These are phyloP conservation scores for Phytophthora cryptogea DNA, from an alignment of 352 stramenopile species.

Conservation along the genomic window DNA sequence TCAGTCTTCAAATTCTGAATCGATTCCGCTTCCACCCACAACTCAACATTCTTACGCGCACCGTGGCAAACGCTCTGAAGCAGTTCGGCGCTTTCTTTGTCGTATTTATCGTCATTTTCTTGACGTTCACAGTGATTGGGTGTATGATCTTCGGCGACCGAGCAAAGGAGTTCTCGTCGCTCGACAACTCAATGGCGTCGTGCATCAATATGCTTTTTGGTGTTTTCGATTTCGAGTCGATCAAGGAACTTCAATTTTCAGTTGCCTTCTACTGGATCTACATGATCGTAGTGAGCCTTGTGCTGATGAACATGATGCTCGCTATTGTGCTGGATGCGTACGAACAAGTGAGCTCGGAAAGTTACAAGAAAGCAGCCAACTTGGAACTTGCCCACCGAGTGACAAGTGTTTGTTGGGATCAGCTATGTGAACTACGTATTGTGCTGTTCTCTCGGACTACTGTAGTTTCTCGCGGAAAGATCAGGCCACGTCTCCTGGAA, in stretches of 20 bases:
- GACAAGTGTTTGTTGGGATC: conserved; percentile 24
- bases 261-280: conserved; percentile 71
- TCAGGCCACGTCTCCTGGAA: conserved; percentile 27
- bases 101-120: conserved; percentile 60
- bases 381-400: conserved; percentile 25
- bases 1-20: conserved; percentile 47
- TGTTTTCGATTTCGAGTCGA: conserved; percentile 55
- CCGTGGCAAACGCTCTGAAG: conserved; percentile 47
- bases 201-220: conserved; percentile 76
- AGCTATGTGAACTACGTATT: conserved; percentile 15
- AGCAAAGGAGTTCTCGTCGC: conserved; percentile 49
- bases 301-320: conserved; percentile 81
- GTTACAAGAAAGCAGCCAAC: conserved; percentile 32
- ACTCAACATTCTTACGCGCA: conserved; percentile 60
- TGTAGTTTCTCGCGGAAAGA: conserved; percentile 20
- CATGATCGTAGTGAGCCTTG: conserved; percentile 63
- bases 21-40: conserved; percentile 60
- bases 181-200: conserved; percentile 47
- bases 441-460: not conserved
- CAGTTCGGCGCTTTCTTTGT: conserved; percentile 60
- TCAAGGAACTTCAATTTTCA: conserved; percentile 40
- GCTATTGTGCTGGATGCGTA: conserved; percentile 74
- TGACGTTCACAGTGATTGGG: conserved; percentile 54
- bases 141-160: conserved; percentile 61
- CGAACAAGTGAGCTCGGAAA: conserved; percentile 44